phyloP scores from a whole-genome alignment of 1,139 yeast genomes.

The Pichia sorboxylosa region DNA sequence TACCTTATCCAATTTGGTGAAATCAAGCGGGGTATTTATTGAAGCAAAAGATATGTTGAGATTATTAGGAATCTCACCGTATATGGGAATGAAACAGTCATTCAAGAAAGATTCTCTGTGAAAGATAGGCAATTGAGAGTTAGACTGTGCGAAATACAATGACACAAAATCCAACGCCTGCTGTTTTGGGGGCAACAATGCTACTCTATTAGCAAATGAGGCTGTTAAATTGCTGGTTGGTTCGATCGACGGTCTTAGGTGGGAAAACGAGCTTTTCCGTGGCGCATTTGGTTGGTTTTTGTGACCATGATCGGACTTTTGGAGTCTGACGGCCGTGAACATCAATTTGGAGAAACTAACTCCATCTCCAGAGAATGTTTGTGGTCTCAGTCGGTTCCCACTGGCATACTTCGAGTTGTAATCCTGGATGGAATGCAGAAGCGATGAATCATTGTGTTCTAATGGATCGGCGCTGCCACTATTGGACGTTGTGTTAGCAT shows the following conservation, averaged over 20 bases:
- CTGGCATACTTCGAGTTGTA: not conserved
- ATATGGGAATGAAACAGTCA: slow-evolving; percentile 62
- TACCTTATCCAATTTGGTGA: slow-evolving; percentile 14
- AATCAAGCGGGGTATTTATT: slow-evolving; percentile 41
- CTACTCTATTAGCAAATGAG: slow-evolving; percentile 11
- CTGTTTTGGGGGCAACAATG: slow-evolving; percentile 51
- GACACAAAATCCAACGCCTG: slow-evolving; percentile 60
- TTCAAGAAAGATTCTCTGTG: slow-evolving; percentile 69
- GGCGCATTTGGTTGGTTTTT: slow-evolving; percentile 2
- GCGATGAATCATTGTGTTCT: not conserved
- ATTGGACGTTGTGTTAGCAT: not conserved
- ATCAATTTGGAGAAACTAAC: slow-evolving; percentile 65
- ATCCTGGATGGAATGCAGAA: not conserved
- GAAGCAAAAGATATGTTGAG: slow-evolving; percentile 49
- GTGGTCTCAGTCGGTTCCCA: slow-evolving; percentile 3
- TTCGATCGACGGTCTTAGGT: slow-evolving; percentile 17
- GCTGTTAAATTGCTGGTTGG: slow-evolving; percentile 18
- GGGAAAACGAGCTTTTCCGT: too few relatives aligned
- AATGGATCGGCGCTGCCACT: not conserved
- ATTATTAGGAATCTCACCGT: slow-evolving; percentile 50
- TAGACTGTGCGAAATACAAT: slow-evolving; percentile 65
- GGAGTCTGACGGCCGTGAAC: slow-evolving; percentile 63
- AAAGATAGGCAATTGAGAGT: slow-evolving; percentile 68
- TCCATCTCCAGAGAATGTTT: slow-evolving; percentile 8
- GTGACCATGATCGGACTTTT: slow-evolving; percentile 15